These are phyloP conservation scores for Rhodotorula graminis DNA, from an alignment of 768 basidiomycete species.

Conservation along the genomic window DNA sequence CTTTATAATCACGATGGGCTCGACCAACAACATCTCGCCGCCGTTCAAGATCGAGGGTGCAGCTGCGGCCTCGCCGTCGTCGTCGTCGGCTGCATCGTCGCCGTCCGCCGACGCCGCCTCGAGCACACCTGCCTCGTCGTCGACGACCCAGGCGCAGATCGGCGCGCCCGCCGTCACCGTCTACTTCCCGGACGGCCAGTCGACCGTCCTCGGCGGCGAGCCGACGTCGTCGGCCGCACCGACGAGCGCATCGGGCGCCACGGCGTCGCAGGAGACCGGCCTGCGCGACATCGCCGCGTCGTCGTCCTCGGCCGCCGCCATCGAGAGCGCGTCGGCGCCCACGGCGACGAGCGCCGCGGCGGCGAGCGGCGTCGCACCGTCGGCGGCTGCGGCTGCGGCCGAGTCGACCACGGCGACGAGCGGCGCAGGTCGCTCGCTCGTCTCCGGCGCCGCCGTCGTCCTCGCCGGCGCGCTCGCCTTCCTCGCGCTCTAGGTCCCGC, in stretches of 20 bases:
- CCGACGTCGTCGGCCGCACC: background rate
- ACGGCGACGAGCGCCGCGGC: background rate
- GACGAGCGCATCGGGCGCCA: background rate
- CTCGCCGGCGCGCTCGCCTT: background rate
- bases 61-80: background rate
- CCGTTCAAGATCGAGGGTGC: constrained; percentile 21
- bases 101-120: background rate
- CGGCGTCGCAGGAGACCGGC: background rate
- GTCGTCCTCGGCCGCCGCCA: background rate
- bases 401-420: background rate
- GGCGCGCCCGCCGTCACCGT: background rate
- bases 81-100: background rate
- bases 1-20: constrained; percentile 26
- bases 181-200: constrained; percentile 3
- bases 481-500: background rate
- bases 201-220: background rate
- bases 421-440: background rate
- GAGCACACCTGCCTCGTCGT: background rate
- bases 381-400: background rate
- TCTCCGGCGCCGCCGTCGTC: background rate
- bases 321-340: background rate
- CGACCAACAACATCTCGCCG: constrained; percentile 22
- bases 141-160: background rate
- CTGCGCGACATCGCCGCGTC: background rate
- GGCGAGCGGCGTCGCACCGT: background rate